Percentiles rank a stretch among this genome's conserved stretches.
These are phyloP conservation scores for Eucalyptus sp. DNA, from an alignment of 345 rosid species.

Conservation along the genomic window DNA sequence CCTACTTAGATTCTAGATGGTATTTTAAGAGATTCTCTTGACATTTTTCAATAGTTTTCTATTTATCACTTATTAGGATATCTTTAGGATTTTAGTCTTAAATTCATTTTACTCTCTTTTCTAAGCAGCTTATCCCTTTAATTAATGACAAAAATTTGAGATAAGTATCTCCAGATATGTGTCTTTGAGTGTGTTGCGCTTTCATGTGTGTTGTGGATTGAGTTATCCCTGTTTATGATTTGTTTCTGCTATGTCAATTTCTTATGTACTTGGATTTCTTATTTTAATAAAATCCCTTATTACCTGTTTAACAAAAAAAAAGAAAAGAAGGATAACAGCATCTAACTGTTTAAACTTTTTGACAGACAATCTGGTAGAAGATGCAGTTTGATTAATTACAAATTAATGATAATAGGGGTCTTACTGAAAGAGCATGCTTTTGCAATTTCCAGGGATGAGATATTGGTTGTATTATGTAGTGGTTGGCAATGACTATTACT, in stretches of 20 bases:
- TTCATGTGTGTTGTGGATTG: not conserved
- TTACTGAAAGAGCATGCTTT: not conserved
- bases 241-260: not conserved
- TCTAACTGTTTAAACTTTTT: not conserved
- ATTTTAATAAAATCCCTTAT: not conserved
- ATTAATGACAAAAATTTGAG: not conserved
- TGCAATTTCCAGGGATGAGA: not conserved
- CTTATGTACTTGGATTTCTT: not conserved
- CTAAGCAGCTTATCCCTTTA: not conserved
- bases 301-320: not conserved
- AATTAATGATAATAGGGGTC: not conserved
- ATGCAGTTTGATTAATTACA: not conserved
- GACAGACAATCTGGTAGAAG: not conserved
- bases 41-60: not conserved
- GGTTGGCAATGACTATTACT: not conserved
- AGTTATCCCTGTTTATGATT: not conserved
- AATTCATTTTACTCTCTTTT: not conserved
- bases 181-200: not conserved
- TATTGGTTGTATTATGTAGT: not conserved
- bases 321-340: not conserved
- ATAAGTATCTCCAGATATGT: not conserved
- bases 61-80: not conserved
- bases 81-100: not conserved
- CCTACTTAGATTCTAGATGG: not conserved
- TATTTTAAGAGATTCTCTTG: not conserved